phyloP scores from a whole-genome alignment of 2,329 filamentous ascomycete genomes.

The Grosmannia penicillata region DNA sequence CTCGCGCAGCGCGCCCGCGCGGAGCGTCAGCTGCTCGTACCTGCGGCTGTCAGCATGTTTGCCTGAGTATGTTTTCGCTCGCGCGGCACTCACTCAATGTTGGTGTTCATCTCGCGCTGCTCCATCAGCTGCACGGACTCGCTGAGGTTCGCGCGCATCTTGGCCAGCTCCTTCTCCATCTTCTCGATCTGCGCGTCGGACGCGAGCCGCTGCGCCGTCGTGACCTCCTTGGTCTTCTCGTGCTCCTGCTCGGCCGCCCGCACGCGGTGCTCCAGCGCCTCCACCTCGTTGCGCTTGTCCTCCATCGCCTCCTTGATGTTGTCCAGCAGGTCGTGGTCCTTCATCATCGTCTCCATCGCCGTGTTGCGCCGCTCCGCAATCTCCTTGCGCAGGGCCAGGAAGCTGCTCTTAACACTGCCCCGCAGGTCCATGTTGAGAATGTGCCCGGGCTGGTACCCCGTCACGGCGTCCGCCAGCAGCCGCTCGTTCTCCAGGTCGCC shows the following conservation, averaged over 20 bases:
- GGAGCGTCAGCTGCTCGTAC: constrained; percentile 82
- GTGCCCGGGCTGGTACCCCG: constrained; percentile 80
- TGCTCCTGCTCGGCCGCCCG: constrained; percentile 85
- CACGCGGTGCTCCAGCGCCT: constrained; percentile 77
- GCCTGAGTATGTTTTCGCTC: too few species aligned
- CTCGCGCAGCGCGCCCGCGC: constrained; percentile 73
- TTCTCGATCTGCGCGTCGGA: constrained; percentile 93
- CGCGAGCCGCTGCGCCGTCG: constrained; percentile 72
- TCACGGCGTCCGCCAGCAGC: constrained; percentile 65
- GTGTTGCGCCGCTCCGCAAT: constrained; percentile 76
- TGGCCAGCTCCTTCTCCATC: constrained; percentile 95
- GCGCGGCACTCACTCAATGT: constrained; percentile 75
- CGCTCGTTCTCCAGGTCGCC: constrained; percentile 48
- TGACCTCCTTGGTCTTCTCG: constrained; percentile 80
- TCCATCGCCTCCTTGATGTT: constrained; percentile 94
- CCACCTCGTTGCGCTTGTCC: constrained; percentile 85
- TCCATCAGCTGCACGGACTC: constrained; percentile 87
- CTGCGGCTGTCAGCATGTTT: constrained; percentile 24
- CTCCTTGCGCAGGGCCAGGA: constrained; percentile 69
- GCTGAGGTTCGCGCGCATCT: constrained; percentile 70
- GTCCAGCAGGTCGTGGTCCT: constrained; percentile 84
- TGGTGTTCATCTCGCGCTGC: constrained; percentile 90
- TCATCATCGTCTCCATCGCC: constrained; percentile 81
- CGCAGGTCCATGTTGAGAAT: constrained; percentile 81
- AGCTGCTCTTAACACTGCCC: constrained; percentile 64